Conservation (phyloP, 2,329 filamentous ascomycete genomes). For the Trematosphaeria pertusa region DNA sequence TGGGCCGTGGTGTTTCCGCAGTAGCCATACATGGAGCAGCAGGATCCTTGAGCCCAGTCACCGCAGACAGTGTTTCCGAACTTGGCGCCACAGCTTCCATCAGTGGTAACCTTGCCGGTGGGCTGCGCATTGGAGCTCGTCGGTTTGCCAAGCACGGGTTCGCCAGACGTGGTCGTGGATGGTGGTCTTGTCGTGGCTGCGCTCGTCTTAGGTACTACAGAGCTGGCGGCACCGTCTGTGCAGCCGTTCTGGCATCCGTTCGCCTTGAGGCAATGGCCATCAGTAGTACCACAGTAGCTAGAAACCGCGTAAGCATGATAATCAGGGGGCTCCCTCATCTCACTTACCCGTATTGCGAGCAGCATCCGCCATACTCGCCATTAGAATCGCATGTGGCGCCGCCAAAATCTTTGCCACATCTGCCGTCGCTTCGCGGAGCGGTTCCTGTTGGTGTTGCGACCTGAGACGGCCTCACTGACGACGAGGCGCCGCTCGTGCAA, state of each 20-base stretch:
- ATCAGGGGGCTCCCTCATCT: too few species aligned
- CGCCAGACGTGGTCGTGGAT: slow-evolving; percentile 41
- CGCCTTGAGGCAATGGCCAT: slow-evolving; percentile 45
- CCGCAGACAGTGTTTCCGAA: slow-evolving; percentile 61
- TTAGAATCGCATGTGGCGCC: slow-evolving; percentile 50
- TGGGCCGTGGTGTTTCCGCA: slow-evolving; percentile 58
- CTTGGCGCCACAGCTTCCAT: slow-evolving; percentile 61
- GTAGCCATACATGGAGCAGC: slow-evolving; percentile 66
- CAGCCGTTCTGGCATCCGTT: slow-evolving; percentile 52
- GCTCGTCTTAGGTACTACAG: slow-evolving; percentile 10
- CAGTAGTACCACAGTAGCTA: slow-evolving; percentile 47
- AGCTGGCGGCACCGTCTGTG: slow-evolving; percentile 25
- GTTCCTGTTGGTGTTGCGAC: slow-evolving; percentile 15
- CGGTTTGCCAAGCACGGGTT: slow-evolving; percentile 48
- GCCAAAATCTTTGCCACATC: slow-evolving; percentile 51
- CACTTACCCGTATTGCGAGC: slow-evolving; percentile 38
- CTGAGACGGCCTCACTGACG: slow-evolving; percentile 9
- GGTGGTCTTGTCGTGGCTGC: slow-evolving; percentile 35
- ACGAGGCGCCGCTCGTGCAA: slow-evolving; percentile 27
- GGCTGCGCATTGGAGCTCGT: slow-evolving; percentile 25
- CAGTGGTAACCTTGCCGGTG: slow-evolving; percentile 50
- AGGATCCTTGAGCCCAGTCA: slow-evolving; percentile 59
- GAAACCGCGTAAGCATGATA: too few species aligned
- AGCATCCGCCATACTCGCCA: slow-evolving; percentile 50
- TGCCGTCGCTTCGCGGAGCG: slow-evolving; percentile 43